Base-by-base conservation (phyloP, 441 rosid genomes). In the Erysimum pusillum region DNA sequence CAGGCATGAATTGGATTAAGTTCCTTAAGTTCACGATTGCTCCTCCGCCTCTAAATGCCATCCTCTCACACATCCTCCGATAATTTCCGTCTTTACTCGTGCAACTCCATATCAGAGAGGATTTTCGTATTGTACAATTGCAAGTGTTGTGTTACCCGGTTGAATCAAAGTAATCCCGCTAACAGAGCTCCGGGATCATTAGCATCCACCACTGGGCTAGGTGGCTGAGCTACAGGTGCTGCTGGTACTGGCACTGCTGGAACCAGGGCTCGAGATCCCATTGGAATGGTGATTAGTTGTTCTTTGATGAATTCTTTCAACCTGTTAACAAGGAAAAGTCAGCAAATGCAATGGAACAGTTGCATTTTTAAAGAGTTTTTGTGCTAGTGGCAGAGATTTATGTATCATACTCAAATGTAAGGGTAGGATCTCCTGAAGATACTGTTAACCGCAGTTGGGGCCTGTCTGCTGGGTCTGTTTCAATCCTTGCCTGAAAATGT, bases 381-480 rank as follows among this genome's bases (percentile, higher is more conserved):
- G 25, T 18, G 60, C 7, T 9, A 57, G 39, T 7, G 22, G 69
- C 71, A 25, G 62, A 67, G 64, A 76, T 42, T 3, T 41, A 79
- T 25, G 28, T 25, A 25, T 25, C 97, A 15, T 90, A 93, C 99
- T 93, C 98, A 15, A 86, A 89, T 32, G 99, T 87, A 69, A 94
- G 84, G 0, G 87, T 73, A 13, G 96, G 99, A 74, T 96, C 98
- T 69, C 99, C 98, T 1, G 98, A 87, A 51, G 90, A 94, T 67
- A 92, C 90, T 63, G 99, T 96, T 89, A 96, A 84, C 6, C 99
- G 93, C 89, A 96, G 82, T 83, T 96, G 99, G 32, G 99, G 92
- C 83, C 95, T 89, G 76, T 96, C 99, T 10, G 99, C 91, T 10
- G 98, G 99, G 75, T 96, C 98, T 36, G 99, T 96, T 84, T 96